Evolutionary conservation across 768 basidiomycete species (phyloP).

Genomic region (Agaricus subrufescens): DNA sequence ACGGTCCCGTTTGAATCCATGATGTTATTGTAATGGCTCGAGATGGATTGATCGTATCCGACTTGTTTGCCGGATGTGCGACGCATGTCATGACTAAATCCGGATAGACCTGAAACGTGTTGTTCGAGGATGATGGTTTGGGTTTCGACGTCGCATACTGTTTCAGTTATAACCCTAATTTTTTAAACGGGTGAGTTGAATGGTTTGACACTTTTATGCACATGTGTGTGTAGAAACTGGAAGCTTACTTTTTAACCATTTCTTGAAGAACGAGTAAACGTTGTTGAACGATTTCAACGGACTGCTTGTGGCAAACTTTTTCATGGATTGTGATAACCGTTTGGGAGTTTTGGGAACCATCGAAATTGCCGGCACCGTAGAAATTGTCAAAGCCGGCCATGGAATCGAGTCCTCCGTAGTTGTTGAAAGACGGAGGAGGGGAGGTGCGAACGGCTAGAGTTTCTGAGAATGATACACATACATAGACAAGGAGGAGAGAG

Average conservation of each 20-base stretch:
- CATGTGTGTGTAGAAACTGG: background rate
- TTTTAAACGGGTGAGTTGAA: background rate
- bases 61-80: constrained; percentile 33
- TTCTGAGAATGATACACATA: background rate
- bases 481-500: background rate
- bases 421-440: constrained; percentile 23
- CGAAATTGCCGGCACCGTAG: constrained; percentile 39
- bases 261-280: constrained; percentile 39
- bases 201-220: background rate
- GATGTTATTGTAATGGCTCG: constrained; percentile 28
- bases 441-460: constrained; percentile 3
- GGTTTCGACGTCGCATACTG: constrained; percentile 46
- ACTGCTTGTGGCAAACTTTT: constrained; percentile 34
- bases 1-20: constrained; percentile 31
- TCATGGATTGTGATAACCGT: constrained; percentile 27
- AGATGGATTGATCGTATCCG: constrained; percentile 34
- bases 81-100: constrained; percentile 37
- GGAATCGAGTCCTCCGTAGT: constrained; percentile 34
- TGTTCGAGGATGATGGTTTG: constrained; percentile 42
- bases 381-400: constrained; percentile 40
- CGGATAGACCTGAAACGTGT: constrained; percentile 32
- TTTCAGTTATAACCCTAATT: constrained; percentile 38
- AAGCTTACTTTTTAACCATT: constrained; percentile 39
- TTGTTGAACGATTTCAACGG: constrained; percentile 40
- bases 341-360: constrained; percentile 28